Conservation (phyloP, 2,329 filamentous ascomycete genomes). For the Rosellinia necatrix region DNA sequence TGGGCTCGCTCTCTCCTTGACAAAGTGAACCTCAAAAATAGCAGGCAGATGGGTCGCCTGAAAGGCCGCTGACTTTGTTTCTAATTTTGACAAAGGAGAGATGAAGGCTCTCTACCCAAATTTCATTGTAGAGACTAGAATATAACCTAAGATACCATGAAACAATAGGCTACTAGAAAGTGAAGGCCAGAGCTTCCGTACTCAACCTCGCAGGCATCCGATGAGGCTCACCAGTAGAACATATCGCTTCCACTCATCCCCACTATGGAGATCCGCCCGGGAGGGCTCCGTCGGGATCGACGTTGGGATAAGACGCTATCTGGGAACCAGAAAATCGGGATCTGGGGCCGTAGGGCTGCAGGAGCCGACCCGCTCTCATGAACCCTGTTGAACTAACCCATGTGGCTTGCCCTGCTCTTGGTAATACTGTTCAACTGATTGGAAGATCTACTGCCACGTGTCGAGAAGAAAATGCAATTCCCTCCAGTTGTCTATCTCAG, state of each 20-base stretch:
- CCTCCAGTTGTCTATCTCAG: no score
- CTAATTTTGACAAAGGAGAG: constrained; percentile 13
- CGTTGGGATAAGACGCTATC: neutral
- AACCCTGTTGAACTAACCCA: no score
- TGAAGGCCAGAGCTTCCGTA: neutral
- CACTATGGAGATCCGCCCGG: neutral
- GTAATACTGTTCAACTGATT: neutral
- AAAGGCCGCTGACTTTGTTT: constrained; percentile 15
- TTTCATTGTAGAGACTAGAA: neutral
- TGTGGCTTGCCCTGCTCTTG: no score
- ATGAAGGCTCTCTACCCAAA: no score
- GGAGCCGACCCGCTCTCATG: constrained; percentile 4
- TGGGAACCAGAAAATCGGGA: neutral
- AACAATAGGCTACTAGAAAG: constrained; percentile 1
- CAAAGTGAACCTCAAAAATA: neutral
- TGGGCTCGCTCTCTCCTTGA: neutral
- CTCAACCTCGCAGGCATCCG: neutral
- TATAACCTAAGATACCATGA: neutral
- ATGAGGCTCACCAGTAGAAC: neutral
- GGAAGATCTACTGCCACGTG: neutral
- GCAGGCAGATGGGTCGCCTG: neutral
- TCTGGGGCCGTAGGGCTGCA: constrained; percentile 21
- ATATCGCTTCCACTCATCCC: neutral
- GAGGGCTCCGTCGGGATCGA: neutral
- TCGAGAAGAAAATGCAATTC: no score